Evolutionary conservation across 352 stramenopile genomes (phyloP).

Genomic region (Pythium oligandrum): DNA sequence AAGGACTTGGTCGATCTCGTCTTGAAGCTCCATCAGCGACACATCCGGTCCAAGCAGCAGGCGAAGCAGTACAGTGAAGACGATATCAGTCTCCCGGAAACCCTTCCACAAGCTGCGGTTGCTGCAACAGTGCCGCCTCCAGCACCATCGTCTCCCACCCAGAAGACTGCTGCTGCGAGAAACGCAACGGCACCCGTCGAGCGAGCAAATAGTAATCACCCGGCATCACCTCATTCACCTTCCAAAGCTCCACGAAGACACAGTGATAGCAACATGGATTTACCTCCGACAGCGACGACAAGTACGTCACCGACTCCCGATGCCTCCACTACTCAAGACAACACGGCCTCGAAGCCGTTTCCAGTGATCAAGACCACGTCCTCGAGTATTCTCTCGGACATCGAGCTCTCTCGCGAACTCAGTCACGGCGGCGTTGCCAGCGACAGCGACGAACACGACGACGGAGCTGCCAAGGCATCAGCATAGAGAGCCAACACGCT

Average conservation of each 20-base stretch:
- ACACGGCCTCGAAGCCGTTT: slow-evolving; percentile 16
- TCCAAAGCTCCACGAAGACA: slow-evolving; percentile 11
- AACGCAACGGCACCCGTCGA: background rate
- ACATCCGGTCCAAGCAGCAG: slow-evolving; percentile 25
- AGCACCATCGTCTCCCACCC: background rate
- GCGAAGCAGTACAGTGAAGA: slow-evolving; percentile 44
- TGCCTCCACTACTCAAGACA: background rate
- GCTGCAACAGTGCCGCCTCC: background rate
- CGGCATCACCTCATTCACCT: no score
- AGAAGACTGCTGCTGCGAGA: background rate
- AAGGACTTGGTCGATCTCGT: slow-evolving; percentile 80
- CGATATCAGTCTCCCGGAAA: slow-evolving; percentile 5
- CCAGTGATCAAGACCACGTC: slow-evolving; percentile 35
- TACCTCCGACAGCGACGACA: slow-evolving; percentile 6
- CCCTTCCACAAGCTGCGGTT: background rate
- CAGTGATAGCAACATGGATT: slow-evolving; percentile 17
- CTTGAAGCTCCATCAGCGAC: slow-evolving; percentile 70
- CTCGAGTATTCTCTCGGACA: slow-evolving; percentile 49
- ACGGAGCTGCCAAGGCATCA: slow-evolving; percentile 3
- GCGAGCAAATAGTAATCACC: background rate
- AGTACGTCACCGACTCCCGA: no score
- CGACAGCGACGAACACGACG: slow-evolving; percentile 23
- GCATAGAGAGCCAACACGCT: no score
- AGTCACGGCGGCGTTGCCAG: slow-evolving; percentile 31
- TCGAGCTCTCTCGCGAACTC: slow-evolving; percentile 42